Percentiles rank a stretch among this genome's conserved stretches.
Evolutionary conservation across 306 rosid genomes (phyloP).

Genomic region (Betula pendula): DNA sequence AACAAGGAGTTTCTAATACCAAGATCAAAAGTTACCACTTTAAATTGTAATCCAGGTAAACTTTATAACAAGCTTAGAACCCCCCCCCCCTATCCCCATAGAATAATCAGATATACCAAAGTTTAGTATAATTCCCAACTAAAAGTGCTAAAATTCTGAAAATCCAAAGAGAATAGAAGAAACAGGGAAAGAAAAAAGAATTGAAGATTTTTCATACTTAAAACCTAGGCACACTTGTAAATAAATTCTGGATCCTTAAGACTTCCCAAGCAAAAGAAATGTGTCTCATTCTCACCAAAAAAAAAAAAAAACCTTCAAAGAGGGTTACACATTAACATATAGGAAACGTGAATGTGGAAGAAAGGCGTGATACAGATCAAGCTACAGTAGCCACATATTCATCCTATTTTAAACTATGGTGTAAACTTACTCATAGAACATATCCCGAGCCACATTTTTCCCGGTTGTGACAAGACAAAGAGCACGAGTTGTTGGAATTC

Average conservation of each 20-base stretch:
- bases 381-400: neutral
- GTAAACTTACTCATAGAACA: slow-evolving; percentile 90
- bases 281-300: neutral
- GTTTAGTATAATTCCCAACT: neutral
- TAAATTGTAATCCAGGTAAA: neutral
- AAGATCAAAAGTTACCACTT: slow-evolving; percentile 12
- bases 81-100: neutral
- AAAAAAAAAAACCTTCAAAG: neutral
- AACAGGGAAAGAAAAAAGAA: neutral
- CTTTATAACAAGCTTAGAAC: neutral
- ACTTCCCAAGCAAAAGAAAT: neutral
- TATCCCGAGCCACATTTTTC: slow-evolving; percentile 79
- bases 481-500: slow-evolving; percentile 95
- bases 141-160: neutral
- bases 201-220: neutral
- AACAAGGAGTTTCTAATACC: slow-evolving; percentile 1
- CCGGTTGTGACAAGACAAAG: slow-evolving; percentile 91
- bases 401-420: slow-evolving; percentile 12
- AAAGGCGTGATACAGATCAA: neutral
- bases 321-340: neutral
- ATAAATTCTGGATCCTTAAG: neutral
- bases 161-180: neutral
- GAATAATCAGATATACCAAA: neutral
- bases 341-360: neutral
- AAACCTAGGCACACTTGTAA: neutral